Conservation (phyloP, 129 eudicot genomes). For the Centrapalus pauciflorus region DNA sequence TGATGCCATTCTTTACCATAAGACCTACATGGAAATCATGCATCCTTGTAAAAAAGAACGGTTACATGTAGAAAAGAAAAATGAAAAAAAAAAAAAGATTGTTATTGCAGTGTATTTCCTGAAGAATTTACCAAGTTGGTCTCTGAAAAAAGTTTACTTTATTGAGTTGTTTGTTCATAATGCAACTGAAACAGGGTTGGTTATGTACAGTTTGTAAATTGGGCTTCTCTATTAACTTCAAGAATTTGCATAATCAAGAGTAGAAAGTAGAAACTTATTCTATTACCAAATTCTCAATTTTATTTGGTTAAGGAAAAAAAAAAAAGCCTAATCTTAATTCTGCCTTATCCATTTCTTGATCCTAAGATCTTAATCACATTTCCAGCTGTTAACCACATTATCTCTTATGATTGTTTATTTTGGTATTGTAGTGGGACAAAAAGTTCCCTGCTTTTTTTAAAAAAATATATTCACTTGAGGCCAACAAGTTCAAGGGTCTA, state of each 20-base stretch:
- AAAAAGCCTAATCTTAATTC: slow-evolving; percentile 1
- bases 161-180: no score
- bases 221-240: not conserved
- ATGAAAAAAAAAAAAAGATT: no score
- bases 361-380: slow-evolving; percentile 26
- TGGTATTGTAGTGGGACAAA: slow-evolving; percentile 24
- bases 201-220: not conserved
- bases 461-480: slow-evolving; percentile 26
- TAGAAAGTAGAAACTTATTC: not conserved
- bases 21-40: no score
- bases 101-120: no score
- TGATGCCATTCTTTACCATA: no score
- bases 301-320: no score
- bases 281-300: not conserved
- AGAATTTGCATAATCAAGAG: not conserved
- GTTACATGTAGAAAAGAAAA: no score
- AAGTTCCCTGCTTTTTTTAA: slow-evolving; percentile 10
- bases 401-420: slow-evolving; percentile 15
- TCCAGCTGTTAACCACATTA: slow-evolving; percentile 28
- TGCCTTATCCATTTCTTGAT: slow-evolving; percentile 31
- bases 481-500: slow-evolving; percentile 25
- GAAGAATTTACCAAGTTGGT: no score
- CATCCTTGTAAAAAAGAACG: no score
- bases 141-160: no score
- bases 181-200: not conserved